Base-by-base conservation (phyloP, 768 basidiomycete species). In the Auriscalpium orientale region DNA sequence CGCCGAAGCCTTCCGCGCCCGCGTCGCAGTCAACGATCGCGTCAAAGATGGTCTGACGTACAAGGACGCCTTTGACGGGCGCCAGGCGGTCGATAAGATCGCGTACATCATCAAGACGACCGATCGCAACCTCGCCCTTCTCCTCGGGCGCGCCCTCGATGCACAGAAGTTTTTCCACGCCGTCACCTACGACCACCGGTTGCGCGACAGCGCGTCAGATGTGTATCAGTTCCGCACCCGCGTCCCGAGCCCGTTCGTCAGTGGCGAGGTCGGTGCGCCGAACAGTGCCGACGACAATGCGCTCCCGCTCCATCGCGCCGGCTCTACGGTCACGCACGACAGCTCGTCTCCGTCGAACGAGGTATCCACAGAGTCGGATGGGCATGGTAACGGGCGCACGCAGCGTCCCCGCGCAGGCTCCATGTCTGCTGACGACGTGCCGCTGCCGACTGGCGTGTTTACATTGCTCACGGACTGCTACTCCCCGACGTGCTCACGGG, bases 131-230 rank as follows among this genome's bases (percentile, higher is more conserved):
- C 79, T 99, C 28, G 97, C 97, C 11, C 74, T 98, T 46, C 77
- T 99, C 2, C 80, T 98, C n/a, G 97, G 97, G 6, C 82, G 97
- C 44, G 94, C 97, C 3, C 76, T 99, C 53, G 97, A 98, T 66
- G 89, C 95, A 9, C 97, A 98, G 70, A 98, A 98, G 73, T 98
- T 93, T 73, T 98, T 99, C 68, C 97, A 99, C 66, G 97, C 98
- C 66, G 97, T 99, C 62, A 98, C 97, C 9, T 99, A 98, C 67
- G 95, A 98, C 66, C 97, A 99, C 69, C 87, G 95, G 13, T 69
- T 99, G 56, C 77, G 97, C 51, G 97, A 98, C 71, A 92, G 84
- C 64, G 74, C 84, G 0, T 79, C 79, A 58, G 97, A 99, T 71
- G 72, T 99, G 34, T 99, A 98, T 71, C 94, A 95, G 67, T 98